Conservation (phyloP, 129 eudicot genomes). For the Tanacetum coccineum region DNA sequence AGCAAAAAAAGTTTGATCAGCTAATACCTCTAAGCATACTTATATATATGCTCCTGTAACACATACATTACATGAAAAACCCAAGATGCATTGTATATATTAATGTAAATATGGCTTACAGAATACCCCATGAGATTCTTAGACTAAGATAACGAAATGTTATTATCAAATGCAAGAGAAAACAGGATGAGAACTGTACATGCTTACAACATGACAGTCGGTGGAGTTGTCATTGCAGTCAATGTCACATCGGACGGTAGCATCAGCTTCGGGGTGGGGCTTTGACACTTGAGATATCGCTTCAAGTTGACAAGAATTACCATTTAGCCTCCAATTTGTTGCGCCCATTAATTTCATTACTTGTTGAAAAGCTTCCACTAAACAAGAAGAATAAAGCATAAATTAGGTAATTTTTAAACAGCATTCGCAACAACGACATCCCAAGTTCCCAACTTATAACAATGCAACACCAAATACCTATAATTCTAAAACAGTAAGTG, state of each 20-base stretch:
- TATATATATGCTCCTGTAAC: too few relatives aligned
- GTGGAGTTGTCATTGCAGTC: constrained; percentile 50
- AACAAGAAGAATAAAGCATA: constrained; percentile 15
- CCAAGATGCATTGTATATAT: too few relatives aligned
- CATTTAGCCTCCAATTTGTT: constrained; percentile 53
- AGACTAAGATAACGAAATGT: neutral
- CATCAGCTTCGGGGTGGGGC: constrained; percentile 32
- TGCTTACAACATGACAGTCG: constrained; percentile 52
- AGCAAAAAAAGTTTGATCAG: too few relatives aligned
- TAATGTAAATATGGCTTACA: too few relatives aligned
- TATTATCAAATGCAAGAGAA: constrained; percentile 12
- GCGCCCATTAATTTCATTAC: constrained; percentile 63
- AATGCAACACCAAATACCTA: too few relatives aligned
- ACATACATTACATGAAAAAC: too few relatives aligned
- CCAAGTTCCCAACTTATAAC: too few relatives aligned
- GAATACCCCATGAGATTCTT: neutral
- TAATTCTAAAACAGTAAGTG: too few relatives aligned
- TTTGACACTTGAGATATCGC: constrained; percentile 31
- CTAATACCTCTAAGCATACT: too few relatives aligned
- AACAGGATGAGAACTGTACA: constrained; percentile 33
- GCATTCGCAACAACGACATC: too few relatives aligned
- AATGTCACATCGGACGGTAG: constrained; percentile 42
- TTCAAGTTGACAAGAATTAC: constrained; percentile 53
- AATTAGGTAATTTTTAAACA: too few relatives aligned
- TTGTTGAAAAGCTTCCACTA: constrained; percentile 58